Percentiles rank a stretch among this genome's conserved stretches.
Conservation (phyloP, 2,329 filamentous ascomycete genomes). For the Penicillium sp. region DNA sequence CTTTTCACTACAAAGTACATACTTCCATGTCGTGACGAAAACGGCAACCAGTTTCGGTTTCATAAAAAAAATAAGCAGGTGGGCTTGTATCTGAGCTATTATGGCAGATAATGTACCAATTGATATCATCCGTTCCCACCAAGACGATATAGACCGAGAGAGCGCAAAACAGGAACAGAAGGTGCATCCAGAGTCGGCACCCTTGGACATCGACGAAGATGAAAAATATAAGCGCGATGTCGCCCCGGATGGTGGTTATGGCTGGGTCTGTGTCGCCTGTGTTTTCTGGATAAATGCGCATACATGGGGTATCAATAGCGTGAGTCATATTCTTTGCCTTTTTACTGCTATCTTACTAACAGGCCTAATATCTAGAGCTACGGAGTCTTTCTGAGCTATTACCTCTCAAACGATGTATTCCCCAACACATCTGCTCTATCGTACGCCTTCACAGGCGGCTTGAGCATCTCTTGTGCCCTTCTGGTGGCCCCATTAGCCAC, state of each 20-base stretch:
- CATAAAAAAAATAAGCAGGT: neutral
- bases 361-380: conserved; percentile 36
- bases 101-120: conserved; percentile 37
- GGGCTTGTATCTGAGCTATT: neutral
- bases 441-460: conserved; percentile 61
- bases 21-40: conserved; percentile 14
- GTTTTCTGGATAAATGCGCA: conserved; percentile 64
- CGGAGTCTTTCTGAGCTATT: conserved; percentile 61
- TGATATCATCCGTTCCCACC: conserved; percentile 30
- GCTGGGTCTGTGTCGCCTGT: conserved; percentile 60
- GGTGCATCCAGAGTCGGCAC: conserved; percentile 6
- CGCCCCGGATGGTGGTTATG: conserved; percentile 59
- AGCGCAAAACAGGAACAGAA: conserved; percentile 11
- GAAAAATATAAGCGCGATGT: conserved; percentile 36
- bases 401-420: conserved; percentile 57
- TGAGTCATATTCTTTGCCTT: conserved; percentile 32
- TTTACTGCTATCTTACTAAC: neutral
- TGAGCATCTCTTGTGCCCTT: conserved; percentile 59
- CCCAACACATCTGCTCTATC: conserved; percentile 55
- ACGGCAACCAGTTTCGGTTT: conserved; percentile 10
- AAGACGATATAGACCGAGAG: conserved; percentile 14
- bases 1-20: neutral
- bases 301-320: conserved; percentile 73
- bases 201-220: conserved; percentile 21
- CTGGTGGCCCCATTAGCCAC: conserved; percentile 59